Evolutionary conservation across 257 asterid species (phyloP).

Genomic region (Forsythia viridissima): DNA sequence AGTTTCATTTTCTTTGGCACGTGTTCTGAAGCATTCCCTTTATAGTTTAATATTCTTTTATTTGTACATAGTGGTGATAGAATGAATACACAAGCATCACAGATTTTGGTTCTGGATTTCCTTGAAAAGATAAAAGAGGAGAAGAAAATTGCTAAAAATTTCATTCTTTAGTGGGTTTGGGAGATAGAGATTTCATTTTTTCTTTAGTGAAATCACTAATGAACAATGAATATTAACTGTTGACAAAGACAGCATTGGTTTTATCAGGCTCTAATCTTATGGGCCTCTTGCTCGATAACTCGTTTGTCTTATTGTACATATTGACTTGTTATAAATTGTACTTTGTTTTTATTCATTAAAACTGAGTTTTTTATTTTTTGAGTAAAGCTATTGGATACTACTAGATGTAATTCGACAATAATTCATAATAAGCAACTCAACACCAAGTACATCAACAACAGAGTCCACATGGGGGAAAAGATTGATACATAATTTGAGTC

Average conservation of each 20-base stretch:
- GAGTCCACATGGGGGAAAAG: not conserved
- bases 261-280: not conserved
- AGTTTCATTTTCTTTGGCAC: constrained; percentile 26
- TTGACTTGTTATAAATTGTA: not conserved
- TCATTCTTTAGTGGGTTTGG: not conserved
- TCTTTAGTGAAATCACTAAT: not conserved
- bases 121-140: not conserved
- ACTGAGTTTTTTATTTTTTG: not conserved
- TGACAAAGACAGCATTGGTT: not conserved
- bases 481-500: not conserved
- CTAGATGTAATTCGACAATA: not conserved
- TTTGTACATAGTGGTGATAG: not conserved
- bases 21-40: constrained; percentile 2
- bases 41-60: not conserved
- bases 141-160: not conserved
- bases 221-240: not conserved
- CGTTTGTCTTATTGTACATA: not conserved
- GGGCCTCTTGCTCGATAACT: not conserved
- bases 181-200: not conserved
- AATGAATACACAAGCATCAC: not conserved
- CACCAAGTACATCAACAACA: too few relatives aligned
- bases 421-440: not conserved
- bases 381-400: not conserved
- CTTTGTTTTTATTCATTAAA: not conserved
- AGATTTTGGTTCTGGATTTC: not conserved